phyloP scores from a whole-genome alignment of 768 basidiomycete genomes.

The Nidularia pulvinata region DNA sequence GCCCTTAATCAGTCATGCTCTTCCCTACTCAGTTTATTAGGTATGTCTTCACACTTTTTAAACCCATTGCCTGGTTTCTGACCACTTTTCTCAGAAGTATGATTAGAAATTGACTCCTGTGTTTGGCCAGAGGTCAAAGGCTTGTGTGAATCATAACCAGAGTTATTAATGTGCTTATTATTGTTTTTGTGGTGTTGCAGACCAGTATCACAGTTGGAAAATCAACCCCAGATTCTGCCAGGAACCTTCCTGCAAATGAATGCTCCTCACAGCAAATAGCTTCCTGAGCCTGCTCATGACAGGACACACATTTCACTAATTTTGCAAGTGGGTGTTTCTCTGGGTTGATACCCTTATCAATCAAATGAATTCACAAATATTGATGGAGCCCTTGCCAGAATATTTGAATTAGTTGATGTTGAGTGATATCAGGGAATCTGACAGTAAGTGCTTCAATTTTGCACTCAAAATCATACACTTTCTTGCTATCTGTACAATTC shows the following conservation, averaged over 20 bases:
- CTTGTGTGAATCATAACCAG: not conserved
- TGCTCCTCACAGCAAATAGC: not conserved
- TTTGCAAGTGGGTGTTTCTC: not conserved
- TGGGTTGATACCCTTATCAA: not conserved
- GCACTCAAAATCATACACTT: not conserved
- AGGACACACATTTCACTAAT: not conserved
- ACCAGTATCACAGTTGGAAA: not conserved
- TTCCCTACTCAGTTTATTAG: slow-evolving; percentile 4
- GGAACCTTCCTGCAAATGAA: not conserved
- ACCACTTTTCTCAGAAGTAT: too few relatives aligned
- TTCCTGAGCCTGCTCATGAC: not conserved
- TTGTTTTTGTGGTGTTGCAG: not conserved
- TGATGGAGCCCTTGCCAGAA: not conserved
- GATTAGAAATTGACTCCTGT: too few relatives aligned
- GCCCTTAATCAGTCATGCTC: slow-evolving; percentile 7
- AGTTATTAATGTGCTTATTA: not conserved
- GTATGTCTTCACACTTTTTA: not conserved
- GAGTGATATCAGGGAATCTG: not conserved
- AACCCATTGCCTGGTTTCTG: too few relatives aligned
- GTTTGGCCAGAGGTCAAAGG: too few relatives aligned
- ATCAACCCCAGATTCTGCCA: not conserved
- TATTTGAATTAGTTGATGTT: not conserved
- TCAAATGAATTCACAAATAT: not conserved
- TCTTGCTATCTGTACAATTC: not conserved
- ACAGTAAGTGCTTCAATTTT: not conserved